Evolutionary conservation across 768 basidiomycete species (phyloP).

Genomic region (Rhizopogon vulgaris): DNA sequence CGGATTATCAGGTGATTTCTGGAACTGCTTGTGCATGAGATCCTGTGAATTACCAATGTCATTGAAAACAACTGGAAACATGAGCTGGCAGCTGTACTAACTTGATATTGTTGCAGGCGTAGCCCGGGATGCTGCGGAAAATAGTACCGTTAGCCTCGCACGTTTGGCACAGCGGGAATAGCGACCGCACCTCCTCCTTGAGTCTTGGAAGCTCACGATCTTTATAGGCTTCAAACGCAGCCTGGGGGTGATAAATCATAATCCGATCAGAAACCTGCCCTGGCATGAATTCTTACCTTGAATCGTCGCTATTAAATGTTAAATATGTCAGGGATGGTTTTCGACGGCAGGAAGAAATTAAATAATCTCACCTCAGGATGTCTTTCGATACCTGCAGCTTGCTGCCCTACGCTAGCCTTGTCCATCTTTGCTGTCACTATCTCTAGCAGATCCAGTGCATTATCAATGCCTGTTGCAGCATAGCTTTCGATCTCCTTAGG

Average conservation of each 20-base stretch:
- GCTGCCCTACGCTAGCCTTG: conserved; percentile 83
- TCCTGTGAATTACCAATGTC: conserved; percentile 43
- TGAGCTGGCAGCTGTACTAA: conserved; percentile 19
- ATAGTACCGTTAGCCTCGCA: conserved; percentile 6
- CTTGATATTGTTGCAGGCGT: conserved; percentile 86
- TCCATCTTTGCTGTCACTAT: conserved; percentile 90
- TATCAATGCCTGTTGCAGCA: conserved; percentile 84
- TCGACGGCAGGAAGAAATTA: not conserved
- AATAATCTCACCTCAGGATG: conserved; percentile 80
- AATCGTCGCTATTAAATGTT: conserved; percentile 62
- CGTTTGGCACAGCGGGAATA: not conserved
- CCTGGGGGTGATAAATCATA: conserved; percentile 33
- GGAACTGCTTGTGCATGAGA: conserved; percentile 88
- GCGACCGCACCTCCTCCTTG: conserved; percentile 57
- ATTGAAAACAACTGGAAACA: not conserved
- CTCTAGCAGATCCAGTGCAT: conserved; percentile 83
- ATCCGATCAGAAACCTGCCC: not conserved
- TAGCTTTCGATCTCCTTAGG: conserved; percentile 56
- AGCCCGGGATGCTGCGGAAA: conserved; percentile 73
- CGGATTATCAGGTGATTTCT: conserved; percentile 96
- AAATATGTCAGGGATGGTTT: conserved; percentile 8
- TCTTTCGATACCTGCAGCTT: conserved; percentile 79
- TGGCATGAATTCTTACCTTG: conserved; percentile 47
- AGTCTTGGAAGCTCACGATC: conserved; percentile 81
- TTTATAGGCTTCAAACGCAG: conserved; percentile 85